Evolutionary conservation across 78 protist species (phyloP).

Genomic region (Tieghemostelium lacteum): DNA sequence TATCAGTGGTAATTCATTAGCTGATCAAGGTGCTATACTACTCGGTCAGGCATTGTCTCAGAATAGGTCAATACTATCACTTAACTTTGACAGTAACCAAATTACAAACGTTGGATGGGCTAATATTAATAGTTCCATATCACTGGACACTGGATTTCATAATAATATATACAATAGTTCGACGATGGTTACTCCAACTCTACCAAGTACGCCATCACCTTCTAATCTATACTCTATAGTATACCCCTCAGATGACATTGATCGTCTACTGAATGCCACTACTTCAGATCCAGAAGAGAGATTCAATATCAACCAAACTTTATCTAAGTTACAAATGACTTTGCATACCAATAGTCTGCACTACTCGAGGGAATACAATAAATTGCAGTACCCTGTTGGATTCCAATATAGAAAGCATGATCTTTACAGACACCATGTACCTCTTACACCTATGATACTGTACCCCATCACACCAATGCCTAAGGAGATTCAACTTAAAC

Average conservation of each 20-base stretch:
- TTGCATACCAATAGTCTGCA: conserved; percentile 26
- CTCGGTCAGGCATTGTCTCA: background rate
- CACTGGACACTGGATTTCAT: background rate
- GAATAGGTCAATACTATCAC: conserved; percentile 18
- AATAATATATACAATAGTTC: background rate
- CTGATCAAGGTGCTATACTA: conserved; percentile 51
- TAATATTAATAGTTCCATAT: conserved; percentile 5
- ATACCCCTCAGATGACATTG: conserved; percentile 40
- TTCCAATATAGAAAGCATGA: conserved; percentile 1
- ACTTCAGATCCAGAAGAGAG: background rate
- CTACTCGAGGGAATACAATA: background rate
- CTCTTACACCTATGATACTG: conserved; percentile 11
- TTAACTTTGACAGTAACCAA: conserved; percentile 41
- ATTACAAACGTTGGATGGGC: conserved; percentile 67
- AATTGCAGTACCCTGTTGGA: conserved; percentile 19
- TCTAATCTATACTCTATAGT: conserved; percentile 26
- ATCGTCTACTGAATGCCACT: conserved; percentile 4
- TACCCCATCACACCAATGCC: conserved; percentile 62
- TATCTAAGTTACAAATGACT: conserved; percentile 48
- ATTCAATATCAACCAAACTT: background rate
- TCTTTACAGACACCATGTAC: background rate
- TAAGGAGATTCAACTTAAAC: background rate
- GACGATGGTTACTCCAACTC: conserved; percentile 8
- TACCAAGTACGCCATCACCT: conserved; percentile 12
- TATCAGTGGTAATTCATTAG: conserved; percentile 26